Evolutionary conservation across 139 green algal species (phyloP).

Genomic region (Diplosphaera chodatii): DNA sequence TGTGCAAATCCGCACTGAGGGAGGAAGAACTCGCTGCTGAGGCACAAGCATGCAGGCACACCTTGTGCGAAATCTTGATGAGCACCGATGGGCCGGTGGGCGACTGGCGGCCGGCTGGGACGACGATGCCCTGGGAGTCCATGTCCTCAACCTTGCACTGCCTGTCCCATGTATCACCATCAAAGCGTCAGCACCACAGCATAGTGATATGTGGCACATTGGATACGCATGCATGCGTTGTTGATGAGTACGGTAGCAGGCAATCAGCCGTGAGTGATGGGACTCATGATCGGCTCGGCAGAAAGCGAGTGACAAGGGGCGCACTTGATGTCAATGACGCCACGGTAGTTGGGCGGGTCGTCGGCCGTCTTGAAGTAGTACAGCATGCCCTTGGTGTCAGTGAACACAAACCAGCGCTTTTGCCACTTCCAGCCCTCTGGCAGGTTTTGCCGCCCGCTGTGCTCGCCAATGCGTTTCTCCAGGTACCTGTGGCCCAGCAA

Average conservation of each 20-base stretch:
- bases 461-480: constrained; percentile 57
- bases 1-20: too few species aligned
- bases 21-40: too few species aligned
- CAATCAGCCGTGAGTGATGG: too few species aligned
- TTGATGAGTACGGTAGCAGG: too few species aligned
- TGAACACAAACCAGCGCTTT: constrained; percentile 66
- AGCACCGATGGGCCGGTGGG: constrained; percentile 34
- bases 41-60: too few species aligned
- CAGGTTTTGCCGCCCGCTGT: constrained; percentile 36
- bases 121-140: constrained; percentile 43
- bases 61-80: constrained; percentile 65
- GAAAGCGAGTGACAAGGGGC: too few species aligned
- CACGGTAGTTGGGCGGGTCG: constrained; percentile 47
- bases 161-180: too few species aligned
- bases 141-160: constrained; percentile 83
- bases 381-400: constrained; percentile 61
- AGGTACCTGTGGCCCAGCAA: too few species aligned
- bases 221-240: too few species aligned
- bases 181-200: too few species aligned
- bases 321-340: constrained; percentile 67
- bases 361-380: constrained; percentile 89
- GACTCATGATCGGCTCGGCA: too few species aligned
- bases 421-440: constrained; percentile 51
- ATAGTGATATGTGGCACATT: too few species aligned
- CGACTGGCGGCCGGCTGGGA: constrained; percentile 4